Percentiles rank a stretch among this genome's conserved stretches.
Conservation (phyloP, 306 rosid genomes). For the Lathyrus oleraceus region DNA sequence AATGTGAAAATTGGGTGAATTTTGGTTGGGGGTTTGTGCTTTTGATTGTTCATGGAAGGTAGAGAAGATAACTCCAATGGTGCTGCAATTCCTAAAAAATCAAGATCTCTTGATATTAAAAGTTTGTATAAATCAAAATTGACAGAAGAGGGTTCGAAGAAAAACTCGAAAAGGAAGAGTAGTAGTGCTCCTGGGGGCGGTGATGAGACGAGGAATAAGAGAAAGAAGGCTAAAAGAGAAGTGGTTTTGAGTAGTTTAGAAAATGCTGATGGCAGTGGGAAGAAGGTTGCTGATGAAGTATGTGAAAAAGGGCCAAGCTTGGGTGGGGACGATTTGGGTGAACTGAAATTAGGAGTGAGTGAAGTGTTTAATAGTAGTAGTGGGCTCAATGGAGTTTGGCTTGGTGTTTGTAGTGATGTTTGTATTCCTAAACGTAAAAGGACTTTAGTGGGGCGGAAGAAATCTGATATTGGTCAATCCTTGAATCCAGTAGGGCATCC, state of each 20-base stretch:
- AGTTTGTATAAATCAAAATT: conserved; percentile 64
- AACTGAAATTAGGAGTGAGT: conserved; percentile 45
- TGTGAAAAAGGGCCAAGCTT: conserved; percentile 45
- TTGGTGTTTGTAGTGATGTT: conserved; percentile 50
- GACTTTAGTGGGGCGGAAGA: conserved; percentile 73
- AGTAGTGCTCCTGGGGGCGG: conserved; percentile 39
- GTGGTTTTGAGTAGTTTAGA: conserved; percentile 73
- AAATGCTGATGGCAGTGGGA: conserved; percentile 58
- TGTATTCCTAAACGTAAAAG: conserved; percentile 86
- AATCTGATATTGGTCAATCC: conserved; percentile 45
- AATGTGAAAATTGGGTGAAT: conserved; percentile 62
- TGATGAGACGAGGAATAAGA: conserved; percentile 52
- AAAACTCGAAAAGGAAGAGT: conserved; percentile 59
- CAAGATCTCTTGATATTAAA: conserved; percentile 86
- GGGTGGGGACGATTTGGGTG: conserved; percentile 44
- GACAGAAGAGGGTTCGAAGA: conserved; percentile 39
- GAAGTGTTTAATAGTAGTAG: conserved; percentile 50
- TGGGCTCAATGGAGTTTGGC: conserved; percentile 47
- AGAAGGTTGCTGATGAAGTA: conserved; percentile 52
- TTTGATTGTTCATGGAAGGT: conserved; percentile 71
- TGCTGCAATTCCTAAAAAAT: conserved; percentile 59
- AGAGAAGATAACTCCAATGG: conserved; percentile 66
- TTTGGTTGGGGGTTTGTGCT: conserved; percentile 49
- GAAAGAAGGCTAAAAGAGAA: conserved; percentile 65
- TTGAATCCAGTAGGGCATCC: conserved; percentile 44